These are phyloP conservation scores for Candida khao-thaluensis DNA, from an alignment of 805 yeast genomes.

Conservation along the genomic window DNA sequence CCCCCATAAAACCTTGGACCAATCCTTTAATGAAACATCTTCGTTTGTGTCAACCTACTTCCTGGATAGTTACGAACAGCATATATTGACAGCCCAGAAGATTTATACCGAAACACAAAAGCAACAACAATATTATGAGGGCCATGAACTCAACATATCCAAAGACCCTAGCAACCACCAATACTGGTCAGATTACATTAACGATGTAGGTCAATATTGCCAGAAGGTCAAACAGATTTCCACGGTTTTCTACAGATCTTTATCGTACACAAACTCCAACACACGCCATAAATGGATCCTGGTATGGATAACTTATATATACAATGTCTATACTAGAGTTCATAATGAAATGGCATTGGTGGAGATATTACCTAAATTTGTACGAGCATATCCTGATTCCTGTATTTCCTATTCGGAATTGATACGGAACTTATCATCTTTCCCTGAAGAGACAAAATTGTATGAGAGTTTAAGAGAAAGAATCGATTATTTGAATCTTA, in stretches of 20 bases:
- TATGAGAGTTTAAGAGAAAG: slow-evolving; percentile 15
- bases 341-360: slow-evolving; percentile 12
- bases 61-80: slow-evolving; percentile 27
- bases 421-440: slow-evolving; percentile 15
- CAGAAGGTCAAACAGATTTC: slow-evolving; percentile 14
- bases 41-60: slow-evolving; percentile 34
- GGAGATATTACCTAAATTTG: slow-evolving; percentile 19
- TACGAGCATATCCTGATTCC: slow-evolving; percentile 24
- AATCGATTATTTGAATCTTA: slow-evolving; percentile 16
- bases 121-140: slow-evolving; percentile 32
- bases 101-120: slow-evolving; percentile 29
- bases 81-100: slow-evolving; percentile 38
- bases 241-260: slow-evolving; percentile 32
- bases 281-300: slow-evolving; percentile 16
- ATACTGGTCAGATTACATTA: slow-evolving; percentile 35
- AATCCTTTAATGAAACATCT: slow-evolving; percentile 41
- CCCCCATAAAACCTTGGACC: slow-evolving; percentile 44
- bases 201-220: slow-evolving; percentile 23
- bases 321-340: slow-evolving; percentile 22
- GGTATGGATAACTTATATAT: slow-evolving; percentile 31
- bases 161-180: slow-evolving; percentile 16
- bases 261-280: slow-evolving; percentile 10
- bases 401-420: slow-evolving; percentile 27
- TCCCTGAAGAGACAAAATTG: slow-evolving; percentile 13
- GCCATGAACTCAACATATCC: slow-evolving; percentile 27